Evolutionary conservation across 257 asterid species (phyloP).

Genomic region (Solanum stenotomum): DNA sequence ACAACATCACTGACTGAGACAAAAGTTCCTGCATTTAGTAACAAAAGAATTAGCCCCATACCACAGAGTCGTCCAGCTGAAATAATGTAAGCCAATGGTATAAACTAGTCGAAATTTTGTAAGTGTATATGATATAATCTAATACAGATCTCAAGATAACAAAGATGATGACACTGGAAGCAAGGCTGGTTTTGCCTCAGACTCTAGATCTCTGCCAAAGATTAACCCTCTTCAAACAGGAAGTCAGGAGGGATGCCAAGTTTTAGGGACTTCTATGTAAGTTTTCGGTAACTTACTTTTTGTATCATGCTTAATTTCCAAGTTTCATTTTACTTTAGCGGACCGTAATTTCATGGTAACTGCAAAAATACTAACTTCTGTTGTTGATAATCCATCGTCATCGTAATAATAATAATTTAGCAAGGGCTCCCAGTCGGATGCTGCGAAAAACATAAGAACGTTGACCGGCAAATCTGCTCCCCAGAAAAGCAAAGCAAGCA

Average conservation of each 20-base stretch:
- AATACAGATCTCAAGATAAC: conserved; percentile 24
- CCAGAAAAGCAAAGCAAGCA: conserved; percentile 13
- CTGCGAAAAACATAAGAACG: conserved; percentile 6
- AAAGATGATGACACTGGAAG: conserved; percentile 17
- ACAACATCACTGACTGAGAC: conserved; percentile 18
- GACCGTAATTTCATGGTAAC: not conserved
- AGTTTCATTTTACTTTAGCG: conserved; percentile 1
- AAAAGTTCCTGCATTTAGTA: conserved; percentile 22
- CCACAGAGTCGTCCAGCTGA: conserved; percentile 26
- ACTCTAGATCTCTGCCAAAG: conserved; percentile 21
- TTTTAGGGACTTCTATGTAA: conserved; percentile 27
- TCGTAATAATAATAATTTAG: conserved; percentile 6
- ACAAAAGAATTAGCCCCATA: conserved; percentile 19
- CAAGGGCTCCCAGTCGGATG: conserved; percentile 8
- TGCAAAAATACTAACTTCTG: not conserved
- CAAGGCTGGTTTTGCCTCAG: conserved; percentile 27
- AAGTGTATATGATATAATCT: conserved; percentile 7
- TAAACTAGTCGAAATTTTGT: not conserved
- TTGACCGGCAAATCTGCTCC: conserved; percentile 16
- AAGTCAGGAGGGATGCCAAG: conserved; percentile 28
- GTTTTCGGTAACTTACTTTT: conserved; percentile 7
- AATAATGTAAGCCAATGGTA: conserved; percentile 25
- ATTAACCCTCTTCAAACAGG: conserved; percentile 27
- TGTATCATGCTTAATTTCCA: not conserved
- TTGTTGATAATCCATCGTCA: not conserved